Evolutionary conservation across 2,329 filamentous ascomycete genomes (phyloP).

Genomic region (Fusarium tricinctum): DNA sequence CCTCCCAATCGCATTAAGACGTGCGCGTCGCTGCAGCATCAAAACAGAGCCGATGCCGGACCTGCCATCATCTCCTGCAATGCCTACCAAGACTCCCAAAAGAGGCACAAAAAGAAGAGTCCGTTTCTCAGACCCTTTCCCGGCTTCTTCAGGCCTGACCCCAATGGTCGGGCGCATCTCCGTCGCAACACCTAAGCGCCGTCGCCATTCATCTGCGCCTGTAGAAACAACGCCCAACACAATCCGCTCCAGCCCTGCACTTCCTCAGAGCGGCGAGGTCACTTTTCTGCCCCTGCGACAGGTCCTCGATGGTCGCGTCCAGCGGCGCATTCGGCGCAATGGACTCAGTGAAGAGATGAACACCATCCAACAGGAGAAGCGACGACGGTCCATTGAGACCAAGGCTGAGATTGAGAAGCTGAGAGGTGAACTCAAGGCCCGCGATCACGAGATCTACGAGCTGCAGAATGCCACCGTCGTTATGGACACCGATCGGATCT

Average conservation of each 20-base stretch:
- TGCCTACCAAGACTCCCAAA: conserved; percentile 51
- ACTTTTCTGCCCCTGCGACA: conserved; percentile 64
- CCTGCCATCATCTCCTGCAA: conserved; percentile 20
- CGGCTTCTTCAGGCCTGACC: conserved; percentile 66
- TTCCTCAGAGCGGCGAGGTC: conserved; percentile 56
- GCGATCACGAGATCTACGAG: conserved; percentile 67
- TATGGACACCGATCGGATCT: conserved; percentile 63
- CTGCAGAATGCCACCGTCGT: conserved; percentile 65
- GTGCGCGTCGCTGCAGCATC: conserved; percentile 62
- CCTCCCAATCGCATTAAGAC: conserved; percentile 69
- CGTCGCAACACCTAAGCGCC: conserved; percentile 57
- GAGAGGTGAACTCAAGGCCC: conserved; percentile 62
- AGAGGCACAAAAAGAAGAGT: conserved; percentile 62
- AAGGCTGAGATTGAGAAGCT: conserved; percentile 65
- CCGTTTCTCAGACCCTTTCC: conserved; percentile 70
- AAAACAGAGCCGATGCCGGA: conserved; percentile 49
- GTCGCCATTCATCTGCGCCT: conserved; percentile 64
- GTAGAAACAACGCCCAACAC: conserved; percentile 42
- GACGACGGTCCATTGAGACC: conserved; percentile 54
- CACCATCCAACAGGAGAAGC: conserved; percentile 63
- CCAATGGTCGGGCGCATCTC: conserved; percentile 69
- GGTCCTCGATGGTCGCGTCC: conserved; percentile 69
- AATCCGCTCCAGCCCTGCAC: conserved; percentile 25
- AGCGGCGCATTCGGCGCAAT: conserved; percentile 69
- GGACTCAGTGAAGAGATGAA: conserved; percentile 72